Evolutionary conservation across 2,329 filamentous ascomycete genomes (phyloP), one percentile per base, ranked within the genome.

Genomic region (Clarireedia paspali): DNA sequence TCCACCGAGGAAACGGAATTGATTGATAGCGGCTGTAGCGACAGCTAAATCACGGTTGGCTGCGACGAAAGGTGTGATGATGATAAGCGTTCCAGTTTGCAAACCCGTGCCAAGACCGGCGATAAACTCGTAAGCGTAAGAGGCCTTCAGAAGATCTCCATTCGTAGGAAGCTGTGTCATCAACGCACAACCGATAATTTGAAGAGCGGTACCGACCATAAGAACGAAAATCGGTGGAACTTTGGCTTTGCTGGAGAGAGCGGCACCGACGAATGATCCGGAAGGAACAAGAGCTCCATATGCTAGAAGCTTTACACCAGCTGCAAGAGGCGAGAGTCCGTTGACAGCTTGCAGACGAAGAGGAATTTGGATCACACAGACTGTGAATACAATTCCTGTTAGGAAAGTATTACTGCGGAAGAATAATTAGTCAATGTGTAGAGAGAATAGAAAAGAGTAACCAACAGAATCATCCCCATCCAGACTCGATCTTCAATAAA

Each of bases 391-490:
- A n/a, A 27, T 27, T 5, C 51, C 51, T 4, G 20, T 24, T 14
- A 54, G 23, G n/a, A 54, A 50, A 6, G 34, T 40, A 38, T 50
- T 50, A 23, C 48, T 50, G 23, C 14, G 3, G 3, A 20, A 2
- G 12, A 20, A 26, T 9, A 20, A 40, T 49, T 46, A 46, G 26
- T 6, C 12, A 34, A 17, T 20, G 12, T 27, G n/a, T 10, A 6
- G 3, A 49, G 10, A 26, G 23, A 24, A 26, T 6, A 24, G 20
- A 17, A 47, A 47, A 20, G 15, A 14, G 30, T 48, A 6, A 48
- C 47, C 17, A 26, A 50, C 48, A 40, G n/a, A 50, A 54, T 42
- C 30, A 47, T 48, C 20, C 51, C 44, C 30, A 54, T 47, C 26
- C 40, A 54, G 24, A 47, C 45, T 12, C 51, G 45, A 40, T 54